Conservation (phyloP, 2,329 filamentous ascomycete genomes). For the Chaetomium sp. region DNA sequence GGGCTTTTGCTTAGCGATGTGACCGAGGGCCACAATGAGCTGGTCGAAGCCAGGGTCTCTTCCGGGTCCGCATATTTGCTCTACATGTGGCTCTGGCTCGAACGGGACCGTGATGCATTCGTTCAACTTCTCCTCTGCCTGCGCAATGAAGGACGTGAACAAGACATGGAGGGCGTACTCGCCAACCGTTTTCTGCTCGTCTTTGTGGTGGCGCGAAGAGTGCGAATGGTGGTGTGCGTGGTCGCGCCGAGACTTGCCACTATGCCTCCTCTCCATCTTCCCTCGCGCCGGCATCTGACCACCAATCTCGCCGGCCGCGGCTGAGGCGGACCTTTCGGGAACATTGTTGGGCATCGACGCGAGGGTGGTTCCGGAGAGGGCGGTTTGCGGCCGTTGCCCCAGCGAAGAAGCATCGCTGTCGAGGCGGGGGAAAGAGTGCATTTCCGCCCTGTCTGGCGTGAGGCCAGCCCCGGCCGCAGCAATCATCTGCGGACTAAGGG, state of each 20-base stretch:
- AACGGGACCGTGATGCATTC: conserved; percentile 80
- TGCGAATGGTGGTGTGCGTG: conserved; percentile 75
- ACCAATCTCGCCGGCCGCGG: conserved; percentile 46
- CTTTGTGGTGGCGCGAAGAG: conserved; percentile 69
- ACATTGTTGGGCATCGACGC: conserved; percentile 35
- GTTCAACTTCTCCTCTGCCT: conserved; percentile 95
- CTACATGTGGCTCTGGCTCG: conserved; percentile 80
- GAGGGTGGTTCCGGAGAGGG: conserved; percentile 50
- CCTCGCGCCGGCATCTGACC: conserved; percentile 51
- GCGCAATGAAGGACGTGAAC: conserved; percentile 95
- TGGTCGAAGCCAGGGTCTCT: conserved; percentile 91
- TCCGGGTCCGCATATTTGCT: conserved; percentile 86
- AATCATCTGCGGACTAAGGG: conserved; percentile 85
- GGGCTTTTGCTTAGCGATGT: conserved; percentile 91
- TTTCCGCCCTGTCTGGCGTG: conserved; percentile 55
- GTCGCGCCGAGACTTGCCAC: conserved; percentile 67
- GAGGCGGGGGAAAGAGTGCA: conserved; percentile 50
- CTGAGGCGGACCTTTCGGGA: conserved; percentile 52
- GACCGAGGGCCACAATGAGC: conserved; percentile 86
- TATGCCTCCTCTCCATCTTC: conserved; percentile 64
- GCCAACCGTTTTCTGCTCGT: conserved; percentile 89
- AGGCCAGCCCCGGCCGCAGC: conserved; percentile 64
- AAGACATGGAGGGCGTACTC: conserved; percentile 97
- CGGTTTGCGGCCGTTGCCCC: conserved; percentile 49
- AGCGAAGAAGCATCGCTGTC: conserved; percentile 47